Evolutionary conservation across 1,284 basidiomycete genomes (phyloP), one percentile per base, ranked within the genome.

Genomic region (Ceratobasidium theobromae): DNA sequence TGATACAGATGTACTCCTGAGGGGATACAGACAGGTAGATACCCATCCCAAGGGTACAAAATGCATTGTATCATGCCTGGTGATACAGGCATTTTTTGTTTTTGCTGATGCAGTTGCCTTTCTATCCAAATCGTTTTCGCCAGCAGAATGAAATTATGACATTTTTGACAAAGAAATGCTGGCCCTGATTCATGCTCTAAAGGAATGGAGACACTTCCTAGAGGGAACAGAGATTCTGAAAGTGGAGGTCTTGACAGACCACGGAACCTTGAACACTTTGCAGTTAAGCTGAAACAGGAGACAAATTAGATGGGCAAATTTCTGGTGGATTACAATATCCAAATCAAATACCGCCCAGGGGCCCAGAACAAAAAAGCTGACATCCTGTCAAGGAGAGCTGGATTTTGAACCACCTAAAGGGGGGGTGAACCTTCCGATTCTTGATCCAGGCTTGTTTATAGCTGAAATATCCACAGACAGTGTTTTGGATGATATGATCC

Each of bases 361-460:
- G 32, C 32, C 6, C 45, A 60, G 12, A 51, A 54, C 21, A 6
- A 32, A 11, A 54, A 54, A 35, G 65, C 41, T 9, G 43, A 54
- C 18, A 45, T 62, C 14, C 11, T 45, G 1, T 43, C 53, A 8
- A 25, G 69, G 41, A 55, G 69, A 9, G 41, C 48, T 21, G n/a
- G 72, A 72, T 45, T 68, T 55, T 33, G 6, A 27, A 33, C 38
- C 32, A 14, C 40, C 21, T 46, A 11, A 27, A 48, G 43, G 43
- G 57, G 57, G 57, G 57, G 57, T 48, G 28, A 18, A 43, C 16
- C 16, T n/a, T 18, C 40, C 16, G 14, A 18, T 43, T 43, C 40
- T 43, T 6, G 4, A 16, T 6, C 40, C 40, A 3, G 40, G 21
- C 5, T n/a, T 43, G 16, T 43, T 43, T 16, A 43, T 43, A n/a